Base-by-base conservation (phyloP, 176 grass and related monocot genomes). In the Carex kokanica region DNA sequence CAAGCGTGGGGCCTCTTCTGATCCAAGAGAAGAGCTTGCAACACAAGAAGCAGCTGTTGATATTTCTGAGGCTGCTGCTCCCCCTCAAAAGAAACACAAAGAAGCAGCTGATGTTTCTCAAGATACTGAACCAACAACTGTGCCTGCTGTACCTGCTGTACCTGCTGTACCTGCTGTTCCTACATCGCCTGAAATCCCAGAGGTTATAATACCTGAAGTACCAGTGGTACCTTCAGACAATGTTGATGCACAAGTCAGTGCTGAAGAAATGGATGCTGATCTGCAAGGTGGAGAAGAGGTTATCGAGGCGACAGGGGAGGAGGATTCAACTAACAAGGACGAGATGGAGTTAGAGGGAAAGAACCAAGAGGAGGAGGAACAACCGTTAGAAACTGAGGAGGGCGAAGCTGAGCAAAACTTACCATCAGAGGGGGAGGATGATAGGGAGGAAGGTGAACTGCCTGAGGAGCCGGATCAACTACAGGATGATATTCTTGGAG, bases 371-470 rank as follows among this genome's bases (percentile, higher is more conserved):
- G 51, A 38, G 36, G 36, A 38, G 36, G 36, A 38, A 38, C 36
- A 38, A 6, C 36, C 49, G 77, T 87, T 91, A 71, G 81, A 38
- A 38, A 5, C 36, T 38, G 36, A 7, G 31, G 93, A 92, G 78
- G 96, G 90, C 71, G 92, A 91, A 52, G 36, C 64, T 32, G 88
- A 89, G 51, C 71, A 80, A 83, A 78, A 78, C 51, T 24, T 86
- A 70, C 64, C 72, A 60, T 70, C 86, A 0, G 93, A 92, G 69
- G 84, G 32, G 70, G 95, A 98, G 4, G 96, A 99, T 47, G 91
- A 95, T 11, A 91, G 83, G 83, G 95, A 98, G 64, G 95, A 98
- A 69, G 96, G 95, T 4, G 95, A 98, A 40, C 56, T 87, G 83
- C 82, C 65, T 0, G 93, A 93, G 53, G 96, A 99, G 64, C 81